Evolutionary conservation across 1,284 basidiomycete genomes (phyloP).

Genomic region (Naganishia cerealis): DNA sequence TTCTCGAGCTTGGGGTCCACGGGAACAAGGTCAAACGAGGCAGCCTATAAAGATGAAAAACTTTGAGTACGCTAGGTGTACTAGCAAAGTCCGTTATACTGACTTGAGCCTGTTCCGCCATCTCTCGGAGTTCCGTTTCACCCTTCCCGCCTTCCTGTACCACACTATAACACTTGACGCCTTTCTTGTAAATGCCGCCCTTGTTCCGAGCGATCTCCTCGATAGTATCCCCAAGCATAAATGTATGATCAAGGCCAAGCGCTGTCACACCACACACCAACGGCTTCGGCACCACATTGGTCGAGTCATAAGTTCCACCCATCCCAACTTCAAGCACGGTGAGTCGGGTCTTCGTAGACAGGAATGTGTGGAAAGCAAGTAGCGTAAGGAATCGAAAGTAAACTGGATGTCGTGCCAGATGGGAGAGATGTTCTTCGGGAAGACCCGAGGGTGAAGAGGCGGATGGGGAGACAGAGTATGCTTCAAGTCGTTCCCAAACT

Average conservation of each 20-base stretch:
- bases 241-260: constrained; percentile 90
- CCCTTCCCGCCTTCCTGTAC: constrained; percentile 67
- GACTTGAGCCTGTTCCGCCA: constrained; percentile 69
- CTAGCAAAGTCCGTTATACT: constrained; percentile 21
- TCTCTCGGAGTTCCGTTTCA: constrained; percentile 65
- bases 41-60: constrained; percentile 56
- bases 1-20: constrained; percentile 57
- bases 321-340: constrained; percentile 96
- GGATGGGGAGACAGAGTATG: constrained; percentile 55
- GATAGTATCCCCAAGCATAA: constrained; percentile 84
- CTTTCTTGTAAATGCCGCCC: constrained; percentile 92
- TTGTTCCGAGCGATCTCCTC: constrained; percentile 92
- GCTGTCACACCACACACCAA: constrained; percentile 85
- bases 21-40: constrained; percentile 65
- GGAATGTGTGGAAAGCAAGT: constrained; percentile 87
- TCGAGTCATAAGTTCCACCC: constrained; percentile 91
- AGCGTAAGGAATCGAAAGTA: constrained; percentile 95
- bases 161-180: constrained; percentile 81
- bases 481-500: constrained; percentile 84
- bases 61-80: background rate
- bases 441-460: constrained; percentile 28
- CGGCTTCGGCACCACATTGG: constrained; percentile 90
- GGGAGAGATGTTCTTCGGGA: constrained; percentile 55
- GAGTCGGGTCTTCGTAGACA: constrained; percentile 70
- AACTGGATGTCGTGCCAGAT: constrained; percentile 70